These are phyloP conservation scores for Orbilia javanica DNA, from an alignment of 2,329 filamentous ascomycete species.

Conservation along the genomic window DNA sequence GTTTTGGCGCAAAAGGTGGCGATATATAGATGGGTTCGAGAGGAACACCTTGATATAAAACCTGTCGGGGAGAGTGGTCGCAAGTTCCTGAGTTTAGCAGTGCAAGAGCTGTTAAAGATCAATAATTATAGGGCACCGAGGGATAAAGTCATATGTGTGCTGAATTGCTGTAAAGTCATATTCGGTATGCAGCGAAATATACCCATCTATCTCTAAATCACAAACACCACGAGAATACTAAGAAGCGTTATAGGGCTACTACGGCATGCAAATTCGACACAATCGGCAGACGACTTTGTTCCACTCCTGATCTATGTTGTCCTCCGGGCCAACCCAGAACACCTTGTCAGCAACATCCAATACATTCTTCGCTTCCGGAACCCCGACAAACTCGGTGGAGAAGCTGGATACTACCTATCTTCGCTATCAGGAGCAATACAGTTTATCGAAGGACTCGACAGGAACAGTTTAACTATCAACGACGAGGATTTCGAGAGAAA, in stretches of 20 bases:
- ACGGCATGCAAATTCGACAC: conserved; percentile 91
- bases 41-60: conserved; percentile 93
- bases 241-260: conserved; percentile 74
- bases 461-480: conserved; percentile 89
- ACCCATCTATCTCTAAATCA: neutral
- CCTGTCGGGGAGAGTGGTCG: conserved; percentile 85
- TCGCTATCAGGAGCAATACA: conserved; percentile 91
- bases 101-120: conserved; percentile 89
- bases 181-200: conserved; percentile 76
- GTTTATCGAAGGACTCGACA: conserved; percentile 96
- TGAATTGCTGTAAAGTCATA: conserved; percentile 99
- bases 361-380: conserved; percentile 98
- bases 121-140: conserved; percentile 95
- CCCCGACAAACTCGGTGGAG: conserved; percentile 96
- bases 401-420: conserved; percentile 97
- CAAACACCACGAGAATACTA: neutral
- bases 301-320: conserved; percentile 96
- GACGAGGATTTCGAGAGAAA: conserved; percentile 96
- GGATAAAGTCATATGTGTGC: conserved; percentile 97
- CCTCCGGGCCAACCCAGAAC: conserved; percentile 91
- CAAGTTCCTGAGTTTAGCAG: conserved; percentile 85
- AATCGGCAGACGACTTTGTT: conserved; percentile 96
- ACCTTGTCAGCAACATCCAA: conserved; percentile 96
- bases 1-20: conserved; percentile 96
- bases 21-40: conserved; percentile 94